These are phyloP conservation scores for Fusarium citri DNA, from an alignment of 2,329 filamentous ascomycete species.

Conservation along the genomic window DNA sequence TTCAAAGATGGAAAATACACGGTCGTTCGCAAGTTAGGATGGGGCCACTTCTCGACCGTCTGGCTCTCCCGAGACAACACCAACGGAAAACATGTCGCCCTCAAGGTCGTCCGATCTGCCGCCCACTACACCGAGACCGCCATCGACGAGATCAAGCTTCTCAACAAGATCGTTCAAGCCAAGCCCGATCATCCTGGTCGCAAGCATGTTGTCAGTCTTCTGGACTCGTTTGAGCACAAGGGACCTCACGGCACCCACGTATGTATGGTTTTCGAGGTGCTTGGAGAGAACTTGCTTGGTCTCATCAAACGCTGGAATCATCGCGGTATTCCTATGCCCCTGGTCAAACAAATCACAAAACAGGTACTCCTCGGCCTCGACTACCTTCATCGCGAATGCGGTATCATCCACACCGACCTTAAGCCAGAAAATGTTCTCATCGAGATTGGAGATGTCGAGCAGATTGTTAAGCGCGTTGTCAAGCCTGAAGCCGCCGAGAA, in stretches of 20 bases:
- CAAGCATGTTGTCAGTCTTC: constrained; percentile 92
- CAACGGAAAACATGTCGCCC: constrained; percentile 91
- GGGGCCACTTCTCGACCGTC: constrained; percentile 99
- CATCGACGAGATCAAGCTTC: constrained; percentile 97
- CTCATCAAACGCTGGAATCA: constrained; percentile 99
- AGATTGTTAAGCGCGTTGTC: constrained; percentile 96
- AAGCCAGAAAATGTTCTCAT: constrained; percentile 99
- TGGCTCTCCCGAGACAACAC: constrained; percentile 86
- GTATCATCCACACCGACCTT: constrained; percentile 97
- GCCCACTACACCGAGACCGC: constrained; percentile 99
- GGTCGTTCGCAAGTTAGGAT: constrained; percentile 94
- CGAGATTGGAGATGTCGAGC: constrained; percentile 98
- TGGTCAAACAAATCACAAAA: constrained; percentile 99
- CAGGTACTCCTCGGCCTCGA: constrained; percentile 95
- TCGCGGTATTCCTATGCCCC: constrained; percentile 92
- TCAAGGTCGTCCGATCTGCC: constrained; percentile 97
- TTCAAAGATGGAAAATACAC: constrained; percentile 99
- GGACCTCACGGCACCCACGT: constrained; percentile 96
- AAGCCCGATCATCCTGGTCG: constrained; percentile 95
- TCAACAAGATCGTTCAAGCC: constrained; percentile 95
- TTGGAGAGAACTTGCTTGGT: constrained; percentile 93
- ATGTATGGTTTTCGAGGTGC: constrained; percentile 99
- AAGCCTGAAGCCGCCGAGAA: constrained; percentile 81
- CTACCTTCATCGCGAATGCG: constrained; percentile 96
- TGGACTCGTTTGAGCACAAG: constrained; percentile 98